Base-by-base conservation (phyloP, 306 rosid species). In the Potentilla sterilis region DNA sequence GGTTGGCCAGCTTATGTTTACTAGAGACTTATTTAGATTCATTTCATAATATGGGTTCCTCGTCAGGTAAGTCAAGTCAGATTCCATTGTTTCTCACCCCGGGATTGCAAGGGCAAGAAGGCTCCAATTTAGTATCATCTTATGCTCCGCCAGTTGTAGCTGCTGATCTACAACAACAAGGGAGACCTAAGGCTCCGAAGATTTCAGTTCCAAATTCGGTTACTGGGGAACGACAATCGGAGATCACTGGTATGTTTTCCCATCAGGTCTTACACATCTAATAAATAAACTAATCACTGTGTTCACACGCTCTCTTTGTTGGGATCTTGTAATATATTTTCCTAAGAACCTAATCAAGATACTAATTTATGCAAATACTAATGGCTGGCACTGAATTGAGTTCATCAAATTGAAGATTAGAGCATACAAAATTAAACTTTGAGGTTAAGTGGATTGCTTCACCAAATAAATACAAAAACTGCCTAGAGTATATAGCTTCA, bases 11-110 rank as follows among this genome's bases (percentile, higher is more conserved):
- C 24, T 19, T 52, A 52, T 10, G 21, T 16, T 65, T 75, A 34
- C 64, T 47, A 37, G 35, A 7, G 32, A 57, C 22, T 14, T n/a
- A 11, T 57, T 24, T 22, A 67, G 54, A 46, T 47, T 75, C 2
- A 61, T 66, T n/a, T 63, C 24, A 51, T 51, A 55, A 18, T 70
- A 3, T 52, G 37, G 58, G 37, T 62, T 70, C 38, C 21, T 58
- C 24, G 80, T 66, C 77, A 89, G 95, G 91, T 16, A 85, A 80
- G 81, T 76, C 75, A 69, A 78, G 67, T 74, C 80, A 77, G 75
- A 73, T 43, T 22, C 82, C 84, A 67, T 78, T 69, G 70, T n/a
- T 66, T 69, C 74, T 40, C 7, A 18, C 77, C 62, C 68, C 85
- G 67, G 63, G 80, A 77, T 59, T 8, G 34, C 65, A 40, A 71